Evolutionary conservation across 331 rosid genomes (phyloP).

Genomic region (Quercus tomentella): DNA sequence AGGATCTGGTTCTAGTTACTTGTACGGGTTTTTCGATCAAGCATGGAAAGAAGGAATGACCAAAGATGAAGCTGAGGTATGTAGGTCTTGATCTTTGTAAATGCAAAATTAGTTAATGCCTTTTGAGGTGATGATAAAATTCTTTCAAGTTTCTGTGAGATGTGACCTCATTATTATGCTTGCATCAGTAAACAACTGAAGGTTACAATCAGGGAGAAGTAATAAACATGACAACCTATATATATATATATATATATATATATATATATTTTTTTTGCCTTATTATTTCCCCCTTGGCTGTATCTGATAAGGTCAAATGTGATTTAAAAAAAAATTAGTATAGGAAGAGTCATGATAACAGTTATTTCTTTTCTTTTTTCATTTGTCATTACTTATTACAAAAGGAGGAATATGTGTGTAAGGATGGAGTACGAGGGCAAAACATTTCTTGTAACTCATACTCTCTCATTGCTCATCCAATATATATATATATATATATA

Average conservation of each 20-base stretch:
- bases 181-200: neutral
- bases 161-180: neutral
- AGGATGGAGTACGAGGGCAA: neutral
- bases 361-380: neutral
- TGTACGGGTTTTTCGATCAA: slow-evolving; percentile 94
- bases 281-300: too few species aligned
- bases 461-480: neutral
- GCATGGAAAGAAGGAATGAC: slow-evolving; percentile 99
- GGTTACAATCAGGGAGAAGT: neutral
- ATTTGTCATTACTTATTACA: neutral
- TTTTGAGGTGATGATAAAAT: neutral
- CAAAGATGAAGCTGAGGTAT: slow-evolving; percentile 99
- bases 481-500: too few species aligned
- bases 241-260: too few species aligned
- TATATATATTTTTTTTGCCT: too few species aligned
- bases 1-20: slow-evolving; percentile 99
- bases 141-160: neutral
- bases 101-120: neutral
- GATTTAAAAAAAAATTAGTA: too few species aligned
- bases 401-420: neutral
- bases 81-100: slow-evolving; percentile 14
- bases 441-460: neutral
- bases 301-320: too few species aligned
- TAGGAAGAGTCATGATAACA: too few species aligned
- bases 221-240: neutral